Evolutionary conservation across 2,329 filamentous ascomycete species (phyloP).

Genomic region (Chaetomiaceae sp.): DNA sequence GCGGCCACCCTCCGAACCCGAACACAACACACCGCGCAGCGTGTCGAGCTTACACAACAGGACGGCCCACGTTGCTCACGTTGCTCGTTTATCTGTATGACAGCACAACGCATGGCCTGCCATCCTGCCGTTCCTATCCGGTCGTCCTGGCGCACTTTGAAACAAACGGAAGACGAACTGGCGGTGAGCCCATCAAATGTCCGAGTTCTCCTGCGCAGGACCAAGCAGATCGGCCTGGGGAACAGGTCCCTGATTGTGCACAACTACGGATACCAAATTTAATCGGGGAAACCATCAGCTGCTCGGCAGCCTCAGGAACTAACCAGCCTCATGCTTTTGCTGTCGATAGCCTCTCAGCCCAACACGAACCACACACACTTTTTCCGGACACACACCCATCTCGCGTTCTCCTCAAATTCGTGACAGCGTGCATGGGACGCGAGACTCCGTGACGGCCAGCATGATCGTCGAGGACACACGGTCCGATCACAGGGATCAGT

Average conservation of each 20-base stretch:
- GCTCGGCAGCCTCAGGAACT: slow-evolving; percentile 2
- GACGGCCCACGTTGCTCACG: slow-evolving; percentile 5
- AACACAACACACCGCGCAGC: slow-evolving; percentile 12
- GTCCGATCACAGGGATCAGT: background rate
- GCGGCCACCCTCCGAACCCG: slow-evolving; percentile 28
- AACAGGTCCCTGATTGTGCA: background rate
- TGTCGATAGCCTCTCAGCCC: background rate
- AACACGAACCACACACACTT: background rate
- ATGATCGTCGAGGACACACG: slow-evolving; percentile 2
- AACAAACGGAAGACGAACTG: slow-evolving; percentile 21
- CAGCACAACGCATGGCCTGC: slow-evolving; percentile 19
- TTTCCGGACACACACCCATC: background rate
- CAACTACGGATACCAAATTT: no score
- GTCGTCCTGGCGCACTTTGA: slow-evolving; percentile 7
- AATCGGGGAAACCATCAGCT: background rate
- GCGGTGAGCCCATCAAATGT: slow-evolving; percentile 20
- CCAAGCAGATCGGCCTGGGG: background rate
- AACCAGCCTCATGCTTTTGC: background rate
- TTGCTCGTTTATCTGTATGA: no score
- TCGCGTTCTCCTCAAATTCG: background rate
- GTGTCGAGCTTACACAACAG: slow-evolving; percentile 19
- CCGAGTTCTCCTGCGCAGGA: background rate
- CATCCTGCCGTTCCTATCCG: no score
- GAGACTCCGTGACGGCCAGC: background rate
- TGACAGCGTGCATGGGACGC: background rate